Conservation (phyloP, 1,284 basidiomycete species). For the Inonotus obliquus region DNA sequence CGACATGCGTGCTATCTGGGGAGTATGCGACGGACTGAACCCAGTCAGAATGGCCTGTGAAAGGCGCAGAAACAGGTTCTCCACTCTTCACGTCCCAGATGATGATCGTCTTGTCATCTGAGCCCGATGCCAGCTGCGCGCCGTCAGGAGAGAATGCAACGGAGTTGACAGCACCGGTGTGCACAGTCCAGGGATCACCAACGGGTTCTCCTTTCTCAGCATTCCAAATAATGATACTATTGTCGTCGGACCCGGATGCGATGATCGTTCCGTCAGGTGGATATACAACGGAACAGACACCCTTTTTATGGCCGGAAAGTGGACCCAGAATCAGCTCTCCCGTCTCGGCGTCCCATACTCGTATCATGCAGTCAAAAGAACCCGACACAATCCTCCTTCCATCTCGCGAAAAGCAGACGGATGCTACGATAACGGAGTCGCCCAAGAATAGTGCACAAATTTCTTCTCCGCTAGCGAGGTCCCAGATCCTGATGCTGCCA, state of each 20-base stretch:
- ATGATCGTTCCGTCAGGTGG: not conserved
- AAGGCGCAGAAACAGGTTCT: not conserved
- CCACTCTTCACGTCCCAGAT: not conserved
- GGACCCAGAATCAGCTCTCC: not conserved
- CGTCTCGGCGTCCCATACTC: conserved; percentile 4
- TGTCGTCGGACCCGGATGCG: not conserved
- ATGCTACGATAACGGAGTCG: not conserved
- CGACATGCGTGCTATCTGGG: not conserved
- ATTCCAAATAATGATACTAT: conserved; percentile 1
- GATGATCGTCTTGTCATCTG: not conserved
- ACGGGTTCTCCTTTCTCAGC: not conserved
- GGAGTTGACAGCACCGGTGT: not conserved
- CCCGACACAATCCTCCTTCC: conserved; percentile 6
- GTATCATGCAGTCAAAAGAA: conserved; percentile 1
- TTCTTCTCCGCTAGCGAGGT: not conserved
- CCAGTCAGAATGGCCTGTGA: conserved; percentile 4
- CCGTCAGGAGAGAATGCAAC: not conserved
- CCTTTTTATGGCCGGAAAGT: not conserved
- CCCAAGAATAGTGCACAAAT: not conserved
- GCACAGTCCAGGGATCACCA: not conserved
- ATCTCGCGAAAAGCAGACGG: conserved; percentile 6
- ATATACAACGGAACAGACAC: not conserved
- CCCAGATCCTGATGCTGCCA: not conserved
- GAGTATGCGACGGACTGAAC: conserved; percentile 15
- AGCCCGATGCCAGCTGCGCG: not conserved